Percentiles rank a stretch among this genome's conserved stretches.
Conservation (phyloP, 805 yeast species). For the Spathaspora passalidarum region DNA sequence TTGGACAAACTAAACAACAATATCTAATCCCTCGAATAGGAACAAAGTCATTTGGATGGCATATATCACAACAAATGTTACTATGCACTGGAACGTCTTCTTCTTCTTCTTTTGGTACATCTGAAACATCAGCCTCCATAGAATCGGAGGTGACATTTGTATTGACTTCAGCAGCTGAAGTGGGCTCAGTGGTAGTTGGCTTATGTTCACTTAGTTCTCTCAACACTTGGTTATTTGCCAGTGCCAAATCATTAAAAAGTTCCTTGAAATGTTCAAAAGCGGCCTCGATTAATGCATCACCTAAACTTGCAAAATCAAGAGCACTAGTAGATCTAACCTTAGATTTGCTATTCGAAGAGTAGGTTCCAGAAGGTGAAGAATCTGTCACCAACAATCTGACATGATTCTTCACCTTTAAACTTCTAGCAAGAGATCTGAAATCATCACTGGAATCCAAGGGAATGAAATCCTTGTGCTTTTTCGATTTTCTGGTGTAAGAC, state of each 20-base stretch:
- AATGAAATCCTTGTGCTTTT: conserved; percentile 41
- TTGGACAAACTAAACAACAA: conserved; percentile 49
- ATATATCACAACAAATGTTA: conserved; percentile 33
- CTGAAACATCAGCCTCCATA: not conserved
- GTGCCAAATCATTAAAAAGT: conserved; percentile 14
- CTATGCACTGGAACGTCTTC: conserved; percentile 16
- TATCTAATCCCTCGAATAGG: conserved; percentile 48
- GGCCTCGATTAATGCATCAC: conserved; percentile 25
- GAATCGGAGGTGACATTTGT: not conserved
- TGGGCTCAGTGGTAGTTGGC: not conserved
- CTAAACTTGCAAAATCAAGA: conserved; percentile 20
- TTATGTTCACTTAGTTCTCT: conserved; percentile 3
- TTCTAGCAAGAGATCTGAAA: conserved; percentile 41
- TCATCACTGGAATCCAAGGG: conserved; percentile 36
- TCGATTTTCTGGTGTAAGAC: conserved; percentile 41
- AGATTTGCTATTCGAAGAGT: not conserved
- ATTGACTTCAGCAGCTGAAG: conserved; percentile 2
- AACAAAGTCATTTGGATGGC: conserved; percentile 24
- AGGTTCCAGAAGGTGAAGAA: conserved; percentile 7
- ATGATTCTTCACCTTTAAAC: conserved; percentile 46
- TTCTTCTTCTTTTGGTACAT: not conserved
- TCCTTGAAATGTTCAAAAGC: conserved; percentile 27
- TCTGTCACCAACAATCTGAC: conserved; percentile 32
- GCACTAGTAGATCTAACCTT: conserved; percentile 9
- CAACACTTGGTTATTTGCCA: not conserved